Conservation (phyloP, 106 monocot genomes). For the Acorus calamus region DNA sequence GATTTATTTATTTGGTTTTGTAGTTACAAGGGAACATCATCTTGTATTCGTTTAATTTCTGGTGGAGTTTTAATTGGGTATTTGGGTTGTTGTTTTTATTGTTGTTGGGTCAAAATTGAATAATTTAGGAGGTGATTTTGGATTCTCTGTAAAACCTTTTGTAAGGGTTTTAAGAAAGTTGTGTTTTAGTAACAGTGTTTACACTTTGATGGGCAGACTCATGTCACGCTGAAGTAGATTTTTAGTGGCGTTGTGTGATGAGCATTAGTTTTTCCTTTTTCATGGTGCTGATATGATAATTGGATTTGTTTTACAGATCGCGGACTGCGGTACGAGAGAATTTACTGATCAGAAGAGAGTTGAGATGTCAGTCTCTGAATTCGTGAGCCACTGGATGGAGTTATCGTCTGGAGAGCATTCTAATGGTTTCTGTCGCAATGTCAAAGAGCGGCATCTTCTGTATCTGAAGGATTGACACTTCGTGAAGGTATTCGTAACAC, state of each 20-base stretch:
- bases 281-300: neutral
- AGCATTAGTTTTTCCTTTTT: neutral
- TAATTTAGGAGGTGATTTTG: too few species aligned
- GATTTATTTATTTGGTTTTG: too few species aligned
- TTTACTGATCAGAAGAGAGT: constrained; percentile 80
- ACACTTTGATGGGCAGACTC: too few species aligned
- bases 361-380: constrained; percentile 75
- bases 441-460: constrained; percentile 17
- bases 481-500: constrained; percentile 44
- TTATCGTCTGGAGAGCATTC: constrained; percentile 5
- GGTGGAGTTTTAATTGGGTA: neutral
- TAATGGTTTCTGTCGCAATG: constrained; percentile 8
- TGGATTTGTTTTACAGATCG: constrained; percentile 35
- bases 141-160: too few species aligned
- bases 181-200: too few species aligned
- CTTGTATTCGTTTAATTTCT: neutral
- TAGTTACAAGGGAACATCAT: neutral
- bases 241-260: neutral
- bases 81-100: neutral
- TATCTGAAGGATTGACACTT: constrained; percentile 99
- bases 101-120: too few species aligned
- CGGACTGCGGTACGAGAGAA: constrained; percentile 67
- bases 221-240: neutral
- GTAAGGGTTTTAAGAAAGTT: too few species aligned
- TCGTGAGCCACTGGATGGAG: constrained; percentile 44